Base-by-base conservation (phyloP, 2,329 filamentous ascomycete species). In the Xylaria digitata region DNA sequence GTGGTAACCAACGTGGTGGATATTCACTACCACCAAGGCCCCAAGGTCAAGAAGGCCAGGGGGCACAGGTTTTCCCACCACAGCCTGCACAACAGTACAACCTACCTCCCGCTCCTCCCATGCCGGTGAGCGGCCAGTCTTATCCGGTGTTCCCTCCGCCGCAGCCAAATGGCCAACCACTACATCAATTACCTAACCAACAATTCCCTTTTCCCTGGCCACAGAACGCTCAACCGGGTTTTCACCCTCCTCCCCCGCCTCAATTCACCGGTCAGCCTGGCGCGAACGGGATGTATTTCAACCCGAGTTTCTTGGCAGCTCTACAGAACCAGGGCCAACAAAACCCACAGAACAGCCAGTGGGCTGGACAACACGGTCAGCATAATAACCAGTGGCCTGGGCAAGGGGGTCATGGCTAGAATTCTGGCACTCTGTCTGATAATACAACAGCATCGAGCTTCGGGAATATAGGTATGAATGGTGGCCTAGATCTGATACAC, bases 221-320 rank as follows among this genome's bases (percentile, higher is more conserved):
- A 17, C 81, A 80, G 37, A 76, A 75, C 17, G 61, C 75, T 15
- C 70, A 75, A 7, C 74, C 74, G 55, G 75, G 75, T 40, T 76
- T 75, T 19, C 69, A 78, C n/a, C 72, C 77, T 0, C 77, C 78
- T 9, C 78, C 78, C 2, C 82, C 82, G 3, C 82, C 81, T 1
- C 81, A 82, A 21, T 81, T 82, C 50, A 74, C 75, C 40, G 67
- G 78, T 70, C 75, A 80, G 66, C 50, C 79, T 42, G 71, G 75
- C 46, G 64, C 76, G 42, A 76, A 76, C 52, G 80, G 83, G 68
- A 79, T 84, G 9, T 86, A 86, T 70, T 82, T 88, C 66, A 89
- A 88, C 70, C 87, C 87, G 3, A 82, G 85, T 1, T 85, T 90
- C 74, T 81, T 89, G 65, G 82, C 84, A 46, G 83, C 81, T 3